These are phyloP conservation scores for Fusarium sublunatum DNA, from an alignment of 2,329 filamentous ascomycete genomes.

Conservation along the genomic window DNA sequence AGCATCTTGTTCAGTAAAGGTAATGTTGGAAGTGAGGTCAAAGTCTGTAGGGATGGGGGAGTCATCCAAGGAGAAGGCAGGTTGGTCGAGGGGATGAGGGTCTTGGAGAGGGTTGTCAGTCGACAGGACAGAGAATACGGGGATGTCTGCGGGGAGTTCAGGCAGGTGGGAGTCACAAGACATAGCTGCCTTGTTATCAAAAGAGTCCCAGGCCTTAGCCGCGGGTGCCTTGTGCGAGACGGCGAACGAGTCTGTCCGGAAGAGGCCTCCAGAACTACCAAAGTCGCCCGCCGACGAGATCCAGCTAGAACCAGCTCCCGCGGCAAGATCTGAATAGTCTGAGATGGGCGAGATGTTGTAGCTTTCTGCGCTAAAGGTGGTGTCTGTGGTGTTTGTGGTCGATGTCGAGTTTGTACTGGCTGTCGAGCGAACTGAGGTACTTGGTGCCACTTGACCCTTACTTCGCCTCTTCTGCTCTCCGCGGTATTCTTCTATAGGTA, in stretches of 20 bases:
- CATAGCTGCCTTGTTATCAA: constrained; percentile 47
- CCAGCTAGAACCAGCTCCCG: constrained; percentile 56
- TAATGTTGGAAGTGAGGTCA: constrained; percentile 53
- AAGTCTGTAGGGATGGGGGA: constrained; percentile 50
- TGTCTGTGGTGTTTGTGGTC: constrained; percentile 53
- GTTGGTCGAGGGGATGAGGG: constrained; percentile 49
- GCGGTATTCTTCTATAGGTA: constrained; percentile 47
- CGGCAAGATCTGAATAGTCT: constrained; percentile 52
- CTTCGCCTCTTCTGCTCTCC: constrained; percentile 50
- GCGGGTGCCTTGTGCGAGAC: constrained; percentile 39
- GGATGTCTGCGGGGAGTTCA: constrained; percentile 59
- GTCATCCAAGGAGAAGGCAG: constrained; percentile 52
- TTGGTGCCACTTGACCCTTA: constrained; percentile 57
- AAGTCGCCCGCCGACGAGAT: constrained; percentile 60
- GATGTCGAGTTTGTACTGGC: constrained; percentile 53
- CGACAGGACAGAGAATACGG: constrained; percentile 48
- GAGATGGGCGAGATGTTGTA: constrained; percentile 62
- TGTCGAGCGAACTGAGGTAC: constrained; percentile 61
- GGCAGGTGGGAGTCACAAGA: constrained; percentile 49
- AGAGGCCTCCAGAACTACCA: constrained; percentile 49
- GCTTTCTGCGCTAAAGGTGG: constrained; percentile 55
- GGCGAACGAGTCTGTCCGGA: constrained; percentile 43
- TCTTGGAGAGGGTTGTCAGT: constrained; percentile 45
- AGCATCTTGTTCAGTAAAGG: constrained; percentile 49
- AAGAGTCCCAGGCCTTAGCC: constrained; percentile 39